Evolutionary conservation across 164 flowering plant genomes (phyloP), one percentile per base, ranked within the genome.

Genomic region (Brasenia schreberi): DNA sequence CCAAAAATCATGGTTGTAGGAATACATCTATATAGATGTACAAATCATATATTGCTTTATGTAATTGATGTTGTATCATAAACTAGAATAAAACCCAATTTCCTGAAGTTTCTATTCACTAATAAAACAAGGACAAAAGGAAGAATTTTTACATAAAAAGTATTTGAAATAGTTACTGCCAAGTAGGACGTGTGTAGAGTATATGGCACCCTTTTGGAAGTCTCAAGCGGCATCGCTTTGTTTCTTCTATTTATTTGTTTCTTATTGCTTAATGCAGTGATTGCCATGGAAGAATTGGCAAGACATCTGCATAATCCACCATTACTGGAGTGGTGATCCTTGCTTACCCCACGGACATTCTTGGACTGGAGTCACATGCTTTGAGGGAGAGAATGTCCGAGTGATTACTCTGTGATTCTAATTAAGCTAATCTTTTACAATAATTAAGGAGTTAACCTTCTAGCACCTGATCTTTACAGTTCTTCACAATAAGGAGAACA

Each of bases 321-420:
- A 5, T 23, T 75, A 92, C 76, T 95, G 99, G 99, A 72, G 62
- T 7, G 98, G 97, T 5, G 97, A 95, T 79, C 98, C 99, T 18
- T 95, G 97, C 74, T 68, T 88, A 67, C 99, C 97, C 52, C 44
- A 5, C 18, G 68, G 72, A 53, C 67, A 87, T 66, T 75, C 93
- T 27, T 92, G 99, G 99, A 86, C 86, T 1, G 97, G 99, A 65
- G 83, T 95, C 59, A 68, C 74, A 4, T 95, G 97, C 61, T 72
- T 87, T 16, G 18, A 52, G 0, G 79, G 70, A 52, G 76, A 80
- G 60, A 10, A 63, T 1, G 70, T 73, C 11, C 76, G 92, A 64
- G 83, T 94, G 42, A 39, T 75, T 60, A 64, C 82, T 42, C 5
- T 94, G 99, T 91, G 77, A 85, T 86, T 67, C 56, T 18, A 0